phyloP scores from a whole-genome alignment of 2,329 filamentous ascomycete species.

The Periconia macrospinosa region DNA sequence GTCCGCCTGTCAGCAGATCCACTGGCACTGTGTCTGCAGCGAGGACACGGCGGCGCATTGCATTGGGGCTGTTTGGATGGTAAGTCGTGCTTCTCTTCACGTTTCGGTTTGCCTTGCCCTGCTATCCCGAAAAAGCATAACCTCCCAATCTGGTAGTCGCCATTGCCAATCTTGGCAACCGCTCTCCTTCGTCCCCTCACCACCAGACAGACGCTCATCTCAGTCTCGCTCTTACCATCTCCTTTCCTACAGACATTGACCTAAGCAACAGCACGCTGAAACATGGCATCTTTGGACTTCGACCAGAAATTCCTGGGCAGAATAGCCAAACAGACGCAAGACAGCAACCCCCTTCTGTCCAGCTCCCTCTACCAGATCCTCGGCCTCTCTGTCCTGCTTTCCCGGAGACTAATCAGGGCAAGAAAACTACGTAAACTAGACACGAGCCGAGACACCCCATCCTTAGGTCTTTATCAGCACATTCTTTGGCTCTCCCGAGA shows the following conservation, averaged over 20 bases:
- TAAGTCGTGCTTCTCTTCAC: slow-evolving; percentile 15
- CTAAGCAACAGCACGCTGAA: slow-evolving; percentile 15
- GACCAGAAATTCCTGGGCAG: slow-evolving; percentile 96
- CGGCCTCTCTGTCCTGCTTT: slow-evolving; percentile 85
- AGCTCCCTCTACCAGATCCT: slow-evolving; percentile 87
- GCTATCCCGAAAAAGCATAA: not conserved
- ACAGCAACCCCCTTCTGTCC: slow-evolving; percentile 77
- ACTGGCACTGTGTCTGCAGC: slow-evolving; percentile 35
- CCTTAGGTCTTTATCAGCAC: slow-evolving; percentile 81
- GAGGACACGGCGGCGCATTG: slow-evolving; percentile 37
- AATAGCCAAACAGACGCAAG: slow-evolving; percentile 77
- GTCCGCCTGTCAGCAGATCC: slow-evolving; percentile 30
- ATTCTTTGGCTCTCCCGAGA: slow-evolving; percentile 96
- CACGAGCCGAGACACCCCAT: slow-evolving; percentile 73
- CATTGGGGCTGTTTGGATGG: slow-evolving; percentile 27
- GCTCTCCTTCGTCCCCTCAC: not conserved
- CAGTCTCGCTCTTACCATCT: slow-evolving; percentile 2
- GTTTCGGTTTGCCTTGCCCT: not conserved
- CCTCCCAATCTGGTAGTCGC: not conserved
- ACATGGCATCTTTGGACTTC: slow-evolving; percentile 94
- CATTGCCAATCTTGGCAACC: not conserved
- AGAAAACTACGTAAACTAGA: slow-evolving; percentile 83
- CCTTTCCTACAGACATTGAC: slow-evolving; percentile 7
- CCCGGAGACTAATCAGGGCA: slow-evolving; percentile 78
- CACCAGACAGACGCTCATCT: not conserved